Conservation (phyloP, 305 asterid species). For the Rubia peregrina region DNA sequence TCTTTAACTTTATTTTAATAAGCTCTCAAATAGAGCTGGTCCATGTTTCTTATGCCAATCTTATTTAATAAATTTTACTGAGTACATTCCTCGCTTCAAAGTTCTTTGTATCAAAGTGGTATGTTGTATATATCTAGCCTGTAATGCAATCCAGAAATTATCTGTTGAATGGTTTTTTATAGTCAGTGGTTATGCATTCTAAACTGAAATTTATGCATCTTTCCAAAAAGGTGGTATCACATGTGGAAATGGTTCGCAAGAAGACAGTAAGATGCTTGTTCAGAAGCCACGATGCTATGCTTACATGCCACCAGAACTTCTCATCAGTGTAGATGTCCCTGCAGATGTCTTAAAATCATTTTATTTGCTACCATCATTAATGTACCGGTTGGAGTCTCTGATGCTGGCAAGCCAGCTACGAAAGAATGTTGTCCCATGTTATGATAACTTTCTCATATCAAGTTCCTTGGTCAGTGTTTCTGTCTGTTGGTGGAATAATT, state of each 20-base stretch:
- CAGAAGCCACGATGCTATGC: constrained; percentile 54
- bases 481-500: constrained; percentile 4
- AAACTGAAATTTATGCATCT: background rate
- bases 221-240: constrained; percentile 31
- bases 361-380: constrained; percentile 89
- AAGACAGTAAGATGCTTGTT: constrained; percentile 20
- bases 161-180: background rate
- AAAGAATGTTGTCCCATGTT: constrained; percentile 48
- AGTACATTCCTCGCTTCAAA: background rate
- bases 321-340: constrained; percentile 53
- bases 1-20: background rate
- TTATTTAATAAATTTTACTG: background rate
- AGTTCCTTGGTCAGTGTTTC: constrained; percentile 62
- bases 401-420: constrained; percentile 94
- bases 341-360: constrained; percentile 57
- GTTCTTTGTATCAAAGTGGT: background rate
- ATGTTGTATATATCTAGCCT: background rate
- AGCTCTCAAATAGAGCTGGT: background rate
- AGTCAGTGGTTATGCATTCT: background rate
- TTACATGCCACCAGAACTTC: constrained; percentile 88
- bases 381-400: constrained; percentile 83
- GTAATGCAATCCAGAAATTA: background rate
- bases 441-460: constrained; percentile 37
- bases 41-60: constrained; percentile 2
- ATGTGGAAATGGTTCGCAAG: constrained; percentile 22